Conservation (phyloP, 73 alveolate genomes). For the Uronychia setigera region DNA sequence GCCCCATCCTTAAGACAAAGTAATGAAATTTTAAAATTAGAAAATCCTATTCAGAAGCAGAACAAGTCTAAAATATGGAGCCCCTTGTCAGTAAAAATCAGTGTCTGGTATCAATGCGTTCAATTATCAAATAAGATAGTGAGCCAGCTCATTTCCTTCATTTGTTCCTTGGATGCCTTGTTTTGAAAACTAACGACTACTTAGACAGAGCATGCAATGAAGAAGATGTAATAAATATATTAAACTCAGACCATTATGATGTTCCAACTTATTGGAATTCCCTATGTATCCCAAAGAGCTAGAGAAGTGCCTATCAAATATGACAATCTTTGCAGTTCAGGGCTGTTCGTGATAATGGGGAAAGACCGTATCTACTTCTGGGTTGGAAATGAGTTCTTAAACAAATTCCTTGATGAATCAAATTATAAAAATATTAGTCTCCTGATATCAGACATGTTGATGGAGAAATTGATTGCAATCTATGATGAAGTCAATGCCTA, state of each 20-base stretch:
- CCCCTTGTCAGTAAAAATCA: constrained; percentile 2
- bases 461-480: constrained; percentile 27
- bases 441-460: constrained; percentile 27
- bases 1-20: neutral
- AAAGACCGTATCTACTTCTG: constrained; percentile 32
- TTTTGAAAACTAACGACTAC: constrained; percentile 44
- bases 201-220: constrained; percentile 11
- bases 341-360: constrained; percentile 33
- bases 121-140: constrained; percentile 27
- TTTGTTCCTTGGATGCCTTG: constrained; percentile 41
- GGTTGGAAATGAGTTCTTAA: constrained; percentile 50
- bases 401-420: constrained; percentile 10
- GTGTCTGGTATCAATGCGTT: constrained; percentile 30
- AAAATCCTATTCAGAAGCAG: neutral
- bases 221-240: neutral
- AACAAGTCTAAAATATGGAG: constrained; percentile 2
- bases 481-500: constrained; percentile 28
- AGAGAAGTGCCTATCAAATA: constrained; percentile 57
- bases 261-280: constrained; percentile 61
- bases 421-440: neutral
- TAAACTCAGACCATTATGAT: constrained; percentile 16
- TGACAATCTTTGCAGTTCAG: constrained; percentile 37
- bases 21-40: neutral
- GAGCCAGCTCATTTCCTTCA: constrained; percentile 49
- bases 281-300: constrained; percentile 49